Conservation (phyloP, 1,284 basidiomycete genomes). For the Papiliotrema terrestris region DNA sequence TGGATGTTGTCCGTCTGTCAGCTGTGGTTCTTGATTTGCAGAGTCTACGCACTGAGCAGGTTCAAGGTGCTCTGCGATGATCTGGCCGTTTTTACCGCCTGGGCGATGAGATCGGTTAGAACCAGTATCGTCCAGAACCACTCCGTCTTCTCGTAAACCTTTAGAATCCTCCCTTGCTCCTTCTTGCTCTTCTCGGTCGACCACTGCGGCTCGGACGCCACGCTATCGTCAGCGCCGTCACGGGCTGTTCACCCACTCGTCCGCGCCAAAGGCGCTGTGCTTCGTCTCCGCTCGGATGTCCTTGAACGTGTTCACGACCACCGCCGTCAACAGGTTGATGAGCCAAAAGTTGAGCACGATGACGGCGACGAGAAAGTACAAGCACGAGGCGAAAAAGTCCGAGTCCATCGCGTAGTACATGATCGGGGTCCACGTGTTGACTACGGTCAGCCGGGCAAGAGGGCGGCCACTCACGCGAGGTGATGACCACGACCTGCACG, state of each 20-base stretch:
- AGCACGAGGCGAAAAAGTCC: conserved; percentile 80
- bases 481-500: conserved; percentile 81
- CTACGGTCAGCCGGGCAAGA: conserved; percentile 12
- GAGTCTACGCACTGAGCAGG: conserved; percentile 44
- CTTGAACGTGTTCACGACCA: conserved; percentile 92
- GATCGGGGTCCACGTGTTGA: conserved; percentile 54
- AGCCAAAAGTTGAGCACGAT: conserved; percentile 90
- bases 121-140: conserved; percentile 75
- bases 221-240: conserved; percentile 3
- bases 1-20: conserved; percentile 61
- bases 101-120: conserved; percentile 63
- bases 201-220: conserved; percentile 34
- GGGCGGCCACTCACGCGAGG: conserved; percentile 61
- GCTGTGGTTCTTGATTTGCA: background rate
- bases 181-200: conserved; percentile 28
- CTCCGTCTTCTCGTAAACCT: conserved; percentile 50
- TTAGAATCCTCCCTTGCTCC: conserved; percentile 21
- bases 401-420: conserved; percentile 93
- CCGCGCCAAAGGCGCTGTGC: conserved; percentile 88
- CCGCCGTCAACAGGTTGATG: conserved; percentile 91
- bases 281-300: conserved; percentile 84
- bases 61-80: conserved; percentile 54
- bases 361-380: conserved; percentile 84
- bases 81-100: conserved; percentile 68
- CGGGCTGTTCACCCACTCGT: conserved; percentile 52